Base-by-base conservation (phyloP, 768 basidiomycete species). In the Leccinum variicolor region DNA sequence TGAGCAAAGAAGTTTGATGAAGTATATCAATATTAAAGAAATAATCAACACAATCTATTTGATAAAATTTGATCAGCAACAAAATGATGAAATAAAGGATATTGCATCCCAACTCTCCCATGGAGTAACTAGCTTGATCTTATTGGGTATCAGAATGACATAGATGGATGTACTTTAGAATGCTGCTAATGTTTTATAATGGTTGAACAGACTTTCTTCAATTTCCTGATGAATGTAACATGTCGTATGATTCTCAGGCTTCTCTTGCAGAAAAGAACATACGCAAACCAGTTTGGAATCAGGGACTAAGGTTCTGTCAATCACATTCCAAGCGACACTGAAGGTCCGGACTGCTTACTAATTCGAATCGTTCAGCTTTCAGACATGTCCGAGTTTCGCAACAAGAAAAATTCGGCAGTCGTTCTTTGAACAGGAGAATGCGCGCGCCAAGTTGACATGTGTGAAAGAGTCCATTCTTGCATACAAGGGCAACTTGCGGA, bases 281-380 rank as follows among this genome's bases (percentile, higher is more conserved):
- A 70, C 60, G 6, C 64, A n/a, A n/a, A n/a, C n/a, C n/a, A n/a
- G n/a, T n/a, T n/a, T n/a, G n/a, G n/a, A n/a, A n/a, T n/a, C n/a
- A n/a, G n/a, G n/a, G n/a, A 50, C 41, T 3, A 62, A 53, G 36
- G 17, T 62, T 6, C 58, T 80, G 29, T 73, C 70, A 1, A 66
- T 69, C 25, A 60, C 66, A 10, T 81, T 80, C 53, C 58, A 66
- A 54, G 62, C 73, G 6, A 77, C 80, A 56, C 57, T 81, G 8
- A 66, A 70, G 59, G 75, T 76, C 10, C 19, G 53, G 21, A n/a
- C n/a, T 6, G 21, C 3, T n/a, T 3, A 10, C 21, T n/a, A n/a
- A n/a, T n/a, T n/a, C n/a, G n/a, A n/a, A n/a, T 26, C 11, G 25
- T 6, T 19, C 17, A 47, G 17, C 28, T 13, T 47, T 13, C 11